Evolutionary conservation across 768 basidiomycete genomes (phyloP).

Genomic region (Boletus reticuloceps): DNA sequence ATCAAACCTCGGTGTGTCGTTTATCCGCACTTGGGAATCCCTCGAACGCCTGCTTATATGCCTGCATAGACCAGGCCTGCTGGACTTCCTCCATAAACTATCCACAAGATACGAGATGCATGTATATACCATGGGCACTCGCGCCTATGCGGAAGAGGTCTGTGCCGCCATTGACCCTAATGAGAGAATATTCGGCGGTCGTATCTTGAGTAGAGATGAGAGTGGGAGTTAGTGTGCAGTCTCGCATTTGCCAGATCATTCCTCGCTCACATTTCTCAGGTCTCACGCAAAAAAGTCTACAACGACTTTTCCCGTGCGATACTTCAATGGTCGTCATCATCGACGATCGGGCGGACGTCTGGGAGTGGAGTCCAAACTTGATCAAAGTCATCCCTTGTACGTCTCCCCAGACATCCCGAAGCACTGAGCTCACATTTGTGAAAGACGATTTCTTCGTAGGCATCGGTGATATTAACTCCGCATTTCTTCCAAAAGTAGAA

Average conservation of each 20-base stretch:
- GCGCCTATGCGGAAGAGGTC: slow-evolving; percentile 94
- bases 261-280: slow-evolving; percentile 43
- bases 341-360: slow-evolving; percentile 97
- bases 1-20: slow-evolving; percentile 87
- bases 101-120: slow-evolving; percentile 94
- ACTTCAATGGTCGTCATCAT: slow-evolving; percentile 99
- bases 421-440: background rate
- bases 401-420: slow-evolving; percentile 22
- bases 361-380: slow-evolving; percentile 97
- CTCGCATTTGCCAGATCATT: background rate
- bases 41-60: background rate
- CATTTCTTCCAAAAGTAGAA: slow-evolving; percentile 82
- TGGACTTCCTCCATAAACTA: slow-evolving; percentile 69
- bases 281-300: slow-evolving; percentile 87
- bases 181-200: slow-evolving; percentile 78
- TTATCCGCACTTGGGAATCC: background rate
- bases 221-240: slow-evolving; percentile 75
- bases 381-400: slow-evolving; percentile 95
- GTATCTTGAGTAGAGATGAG: slow-evolving; percentile 91
- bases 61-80: slow-evolving; percentile 69
- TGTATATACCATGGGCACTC: slow-evolving; percentile 99
- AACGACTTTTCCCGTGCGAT: slow-evolving; percentile 93
- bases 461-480: slow-evolving; percentile 97
- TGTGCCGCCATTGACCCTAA: slow-evolving; percentile 93
- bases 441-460: slow-evolving; percentile 97